Base-by-base conservation (phyloP, 1,284 basidiomycete species). In the Xerocomus nothofagi region DNA sequence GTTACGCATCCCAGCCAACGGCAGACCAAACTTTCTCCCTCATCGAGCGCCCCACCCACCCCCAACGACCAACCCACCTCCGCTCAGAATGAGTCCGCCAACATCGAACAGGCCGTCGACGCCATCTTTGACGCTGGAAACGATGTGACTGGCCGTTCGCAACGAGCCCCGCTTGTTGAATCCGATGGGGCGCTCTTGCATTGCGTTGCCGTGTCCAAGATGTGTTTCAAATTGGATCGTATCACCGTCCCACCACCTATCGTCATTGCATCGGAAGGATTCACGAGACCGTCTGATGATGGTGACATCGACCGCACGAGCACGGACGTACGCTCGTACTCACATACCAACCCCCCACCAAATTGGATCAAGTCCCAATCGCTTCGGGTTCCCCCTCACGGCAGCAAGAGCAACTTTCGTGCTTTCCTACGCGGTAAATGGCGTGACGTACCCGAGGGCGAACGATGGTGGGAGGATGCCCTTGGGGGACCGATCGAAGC, bases 201-300 rank as follows among this genome's bases (percentile, higher is more conserved):
- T 65, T 88, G 86, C 57, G 65, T 91, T 51, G 76, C 79, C 31
- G 73, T 93, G 41, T 83, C 83, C 32, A 80, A 83, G 54, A 66
- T 82, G 45, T 88, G 86, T 61, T 90, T 84, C 78, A 92, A 92
- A 68, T 67, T 80, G 37, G 86, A 83, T 0, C 76, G 89, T 1
- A 80, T 91, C 53, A 91, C 88, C 11, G 76, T 91, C 44, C 90
- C 90, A 4, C 90, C 90, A 10, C 72, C 71, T 3, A 54, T 88
- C 49, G 75, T 78, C 9, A 62, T 85, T 26, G 82, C 78, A 1
- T 58, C 68, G 4, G 80, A 82, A 48, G 84, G 84, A 0, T 78
- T 82, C 59, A 71, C 71, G 26, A 65, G 55, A 14, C 70, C 73
- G 9, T 42, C 1, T 29, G 30, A 14, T 1, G 56, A 61, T 3